Base-by-base conservation (phyloP, 2,329 filamentous ascomycete genomes). In the Peltaster fructicola region DNA sequence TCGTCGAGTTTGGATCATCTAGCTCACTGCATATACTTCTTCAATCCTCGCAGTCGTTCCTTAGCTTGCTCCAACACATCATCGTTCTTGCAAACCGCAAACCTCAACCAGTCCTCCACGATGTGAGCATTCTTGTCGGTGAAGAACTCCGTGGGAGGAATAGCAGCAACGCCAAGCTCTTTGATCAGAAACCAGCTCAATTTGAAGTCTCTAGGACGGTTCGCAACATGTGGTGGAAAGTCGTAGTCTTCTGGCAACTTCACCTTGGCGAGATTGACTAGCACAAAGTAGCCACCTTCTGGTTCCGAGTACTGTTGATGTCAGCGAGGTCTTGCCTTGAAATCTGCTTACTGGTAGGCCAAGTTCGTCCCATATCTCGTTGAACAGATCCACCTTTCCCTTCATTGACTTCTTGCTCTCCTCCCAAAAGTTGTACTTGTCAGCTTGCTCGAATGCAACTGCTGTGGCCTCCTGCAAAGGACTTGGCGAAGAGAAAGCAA, bases 101-200 rank as follows among this genome's bases (percentile, higher is more conserved):
- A 95, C 13, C 88, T 65, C 43, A 98, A 63, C 56, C 90, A 98
- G 42, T 95, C 76, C 59, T 93, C 79, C 0, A 79, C 88, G 39
- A 93, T 69, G 41, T 78, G 70, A 14, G 77, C 70, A 44, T 92
- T 92, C 20, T 53, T 57, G 10, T 80, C 73, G 1, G 85, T 93
- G 50, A 93, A 95, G 52, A 98, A 98, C 52, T 98, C 88, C 0
- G 84, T 92, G 0, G 88, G 88, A 10, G 88, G 88, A 34, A 98
- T 93, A 6, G 85, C 84, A 3, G 88, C 88, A 14, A 98, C 81
- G 7, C 88, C 88, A 11, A 98, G 61, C 57, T 98, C 85, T 50
- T 84, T 84, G 53, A 98, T 98, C 41, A 93, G 56, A 57, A 95
- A 95, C 85, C 85, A 98, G 17, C 73, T 70, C 22, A 98, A 66